phyloP scores from a whole-genome alignment of 495 filamentous ascomycete genomes.

The Polyplosphaeria fusca region DNA sequence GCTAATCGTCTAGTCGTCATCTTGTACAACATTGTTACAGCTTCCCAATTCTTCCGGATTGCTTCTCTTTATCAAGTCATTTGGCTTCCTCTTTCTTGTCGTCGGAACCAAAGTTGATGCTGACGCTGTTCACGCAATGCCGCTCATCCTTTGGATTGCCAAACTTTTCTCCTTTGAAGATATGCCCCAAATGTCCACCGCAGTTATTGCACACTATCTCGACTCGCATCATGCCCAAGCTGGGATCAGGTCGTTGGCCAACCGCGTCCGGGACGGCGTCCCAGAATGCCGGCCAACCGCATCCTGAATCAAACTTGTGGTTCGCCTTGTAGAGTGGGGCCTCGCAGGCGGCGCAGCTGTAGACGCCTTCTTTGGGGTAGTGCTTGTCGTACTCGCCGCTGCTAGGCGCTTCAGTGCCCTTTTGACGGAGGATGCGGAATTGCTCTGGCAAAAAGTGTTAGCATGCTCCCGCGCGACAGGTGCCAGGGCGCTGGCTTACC shows the following conservation, averaged over 20 bases:
- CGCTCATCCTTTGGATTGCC: slow-evolving; percentile 89
- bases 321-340: slow-evolving; percentile 84
- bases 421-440: slow-evolving; percentile 86
- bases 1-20: slow-evolving; percentile 7
- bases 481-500: slow-evolving; percentile 48
- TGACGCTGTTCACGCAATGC: slow-evolving; percentile 95
- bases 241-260: slow-evolving; percentile 68
- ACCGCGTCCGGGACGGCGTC: slow-evolving; percentile 90
- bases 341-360: slow-evolving; percentile 80
- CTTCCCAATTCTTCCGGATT: neutral
- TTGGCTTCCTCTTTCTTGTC: slow-evolving; percentile 9
- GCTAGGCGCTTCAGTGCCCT: slow-evolving; percentile 80
- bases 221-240: slow-evolving; percentile 78
- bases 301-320: slow-evolving; percentile 94
- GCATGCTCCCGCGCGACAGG: neutral
- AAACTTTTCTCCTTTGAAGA: slow-evolving; percentile 91
- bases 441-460: slow-evolving; percentile 58
- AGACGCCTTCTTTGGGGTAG: slow-evolving; percentile 67
- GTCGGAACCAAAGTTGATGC: slow-evolving; percentile 65
- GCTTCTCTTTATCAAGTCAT: neutral
- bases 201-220: slow-evolving; percentile 95
- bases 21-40: neutral
- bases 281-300: slow-evolving; percentile 97
- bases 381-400: slow-evolving; percentile 87
- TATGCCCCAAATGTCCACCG: slow-evolving; percentile 92